These are phyloP conservation scores for Dactylellina drechsleri DNA, from an alignment of 2,329 filamentous ascomycete genomes.

Conservation along the genomic window DNA sequence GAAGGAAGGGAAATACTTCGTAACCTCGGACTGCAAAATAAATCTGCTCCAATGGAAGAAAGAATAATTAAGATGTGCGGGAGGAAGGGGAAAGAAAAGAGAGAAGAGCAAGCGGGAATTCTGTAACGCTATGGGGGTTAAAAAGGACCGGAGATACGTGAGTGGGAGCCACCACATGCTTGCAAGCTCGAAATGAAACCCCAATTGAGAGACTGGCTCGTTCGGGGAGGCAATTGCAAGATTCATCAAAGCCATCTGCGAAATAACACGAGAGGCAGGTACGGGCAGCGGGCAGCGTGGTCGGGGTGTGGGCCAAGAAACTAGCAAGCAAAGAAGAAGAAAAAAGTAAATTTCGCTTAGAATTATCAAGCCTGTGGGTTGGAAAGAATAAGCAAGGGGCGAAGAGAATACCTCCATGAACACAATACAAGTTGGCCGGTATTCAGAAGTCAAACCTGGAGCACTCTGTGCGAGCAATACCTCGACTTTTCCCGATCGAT, in stretches of 20 bases:
- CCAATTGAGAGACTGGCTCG: slow-evolving; percentile 18
- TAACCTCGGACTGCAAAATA: no score
- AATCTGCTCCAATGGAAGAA: slow-evolving; percentile 16
- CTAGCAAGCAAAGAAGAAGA: slow-evolving; percentile 20
- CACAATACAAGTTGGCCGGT: slow-evolving; percentile 5
- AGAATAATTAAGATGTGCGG: not conserved
- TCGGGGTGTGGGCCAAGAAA: slow-evolving; percentile 34
- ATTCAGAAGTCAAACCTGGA: not conserved
- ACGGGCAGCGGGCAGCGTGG: not conserved
- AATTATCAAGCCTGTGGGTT: slow-evolving; percentile 4
- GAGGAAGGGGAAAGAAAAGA: slow-evolving; percentile 21
- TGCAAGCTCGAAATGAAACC: slow-evolving; percentile 40
- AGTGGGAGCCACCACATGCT: not conserved
- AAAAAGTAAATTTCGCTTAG: slow-evolving; percentile 43
- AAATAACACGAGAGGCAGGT: slow-evolving; percentile 32
- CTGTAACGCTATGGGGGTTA: slow-evolving; percentile 53
- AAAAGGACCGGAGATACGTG: slow-evolving; percentile 39
- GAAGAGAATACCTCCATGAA: not conserved
- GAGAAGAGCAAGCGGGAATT: slow-evolving; percentile 26
- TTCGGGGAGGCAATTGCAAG: slow-evolving; percentile 38
- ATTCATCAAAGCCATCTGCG: not conserved
- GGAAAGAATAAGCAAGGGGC: slow-evolving; percentile 29
- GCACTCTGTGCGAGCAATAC: no score
- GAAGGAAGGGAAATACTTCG: slow-evolving; percentile 32
- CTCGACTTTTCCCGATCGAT: no score